A percentile compares a stretch with the other conserved stretches of the same genome.
Evolutionary conservation across 1,284 basidiomycete genomes (phyloP).

Genomic region (Anthracocystis panici-leucophaei): DNA sequence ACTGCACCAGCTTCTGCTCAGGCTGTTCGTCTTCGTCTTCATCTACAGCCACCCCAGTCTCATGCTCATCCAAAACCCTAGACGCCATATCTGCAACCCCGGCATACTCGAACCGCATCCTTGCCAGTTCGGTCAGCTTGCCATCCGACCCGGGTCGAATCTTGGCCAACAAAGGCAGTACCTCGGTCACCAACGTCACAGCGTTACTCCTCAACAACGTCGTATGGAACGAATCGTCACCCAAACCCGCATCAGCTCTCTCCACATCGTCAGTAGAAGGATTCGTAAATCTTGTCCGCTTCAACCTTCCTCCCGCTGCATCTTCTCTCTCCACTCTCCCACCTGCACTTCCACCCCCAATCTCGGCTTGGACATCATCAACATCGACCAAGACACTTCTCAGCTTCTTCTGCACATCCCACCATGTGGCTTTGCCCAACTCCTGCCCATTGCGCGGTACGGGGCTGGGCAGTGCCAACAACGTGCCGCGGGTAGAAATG

Average conservation of each 20-base stretch:
- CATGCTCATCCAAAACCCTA: conserved; percentile 34
- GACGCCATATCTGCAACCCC: conserved; percentile 38
- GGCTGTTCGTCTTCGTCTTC: conserved; percentile 2
- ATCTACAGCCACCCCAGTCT: conserved; percentile 21
- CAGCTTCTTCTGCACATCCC: conserved; percentile 70
- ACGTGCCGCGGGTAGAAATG: conserved; percentile 79
- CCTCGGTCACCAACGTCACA: conserved; percentile 35
- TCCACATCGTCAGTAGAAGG: conserved; percentile 8
- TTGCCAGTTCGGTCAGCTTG: conserved; percentile 14
- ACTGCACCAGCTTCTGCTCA: background rate
- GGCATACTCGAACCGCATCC: conserved; percentile 45
- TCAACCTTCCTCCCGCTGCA: conserved; percentile 1
- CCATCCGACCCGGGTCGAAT: conserved; percentile 18
- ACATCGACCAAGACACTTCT: conserved; percentile 67
- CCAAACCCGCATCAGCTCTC: conserved; percentile 28
- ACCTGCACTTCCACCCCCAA: background rate
- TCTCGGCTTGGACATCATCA: conserved; percentile 56
- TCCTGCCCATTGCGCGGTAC: conserved; percentile 81
- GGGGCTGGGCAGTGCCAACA: conserved; percentile 87
- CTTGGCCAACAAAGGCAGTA: conserved; percentile 45
- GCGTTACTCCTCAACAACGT: conserved; percentile 17
- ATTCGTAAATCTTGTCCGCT: conserved; percentile 22
- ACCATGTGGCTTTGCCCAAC: conserved; percentile 74
- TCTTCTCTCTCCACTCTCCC: conserved; percentile 5
- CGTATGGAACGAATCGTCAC: conserved; percentile 7